These are phyloP conservation scores for Hysterangium stoloniferum DNA, from an alignment of 768 basidiomycete genomes.

Conservation along the genomic window DNA sequence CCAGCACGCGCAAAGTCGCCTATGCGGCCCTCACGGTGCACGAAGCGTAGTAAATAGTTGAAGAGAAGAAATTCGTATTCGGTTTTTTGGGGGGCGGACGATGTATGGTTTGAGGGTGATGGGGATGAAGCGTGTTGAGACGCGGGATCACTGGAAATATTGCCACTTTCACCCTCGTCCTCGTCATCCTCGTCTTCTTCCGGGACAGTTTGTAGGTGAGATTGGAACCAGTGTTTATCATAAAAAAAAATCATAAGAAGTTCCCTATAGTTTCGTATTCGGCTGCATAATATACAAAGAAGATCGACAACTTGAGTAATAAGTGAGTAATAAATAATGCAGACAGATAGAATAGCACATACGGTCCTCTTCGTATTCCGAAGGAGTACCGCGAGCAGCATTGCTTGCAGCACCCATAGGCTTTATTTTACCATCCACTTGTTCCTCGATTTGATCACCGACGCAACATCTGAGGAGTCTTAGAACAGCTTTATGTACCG, in stretches of 20 bases:
- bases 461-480: slow-evolving; percentile 79
- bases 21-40: slow-evolving; percentile 88
- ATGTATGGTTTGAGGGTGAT: slow-evolving; percentile 49
- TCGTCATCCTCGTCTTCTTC: slow-evolving; percentile 63
- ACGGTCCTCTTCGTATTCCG: slow-evolving; percentile 87
- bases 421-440: slow-evolving; percentile 67
- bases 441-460: slow-evolving; percentile 88
- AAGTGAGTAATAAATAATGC: background rate
- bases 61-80: slow-evolving; percentile 96
- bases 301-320: slow-evolving; percentile 72
- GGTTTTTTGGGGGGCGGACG: slow-evolving; percentile 48
- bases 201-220: slow-evolving; percentile 66
- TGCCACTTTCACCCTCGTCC: slow-evolving; percentile 36
- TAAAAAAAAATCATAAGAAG: slow-evolving; percentile 97
- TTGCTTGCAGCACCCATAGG: slow-evolving; percentile 81
- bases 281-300: slow-evolving; percentile 85
- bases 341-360: slow-evolving; percentile 25
- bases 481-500: slow-evolving; percentile 81
- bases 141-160: slow-evolving; percentile 18
- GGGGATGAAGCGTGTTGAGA: slow-evolving; percentile 41
- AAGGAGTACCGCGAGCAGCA: slow-evolving; percentile 59
- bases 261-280: slow-evolving; percentile 83
- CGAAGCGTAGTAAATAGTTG: slow-evolving; percentile 91
- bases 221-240: slow-evolving; percentile 81
- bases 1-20: slow-evolving; percentile 93